Base-by-base conservation (phyloP, 768 basidiomycete genomes). In the Dioszegia hungarica region DNA sequence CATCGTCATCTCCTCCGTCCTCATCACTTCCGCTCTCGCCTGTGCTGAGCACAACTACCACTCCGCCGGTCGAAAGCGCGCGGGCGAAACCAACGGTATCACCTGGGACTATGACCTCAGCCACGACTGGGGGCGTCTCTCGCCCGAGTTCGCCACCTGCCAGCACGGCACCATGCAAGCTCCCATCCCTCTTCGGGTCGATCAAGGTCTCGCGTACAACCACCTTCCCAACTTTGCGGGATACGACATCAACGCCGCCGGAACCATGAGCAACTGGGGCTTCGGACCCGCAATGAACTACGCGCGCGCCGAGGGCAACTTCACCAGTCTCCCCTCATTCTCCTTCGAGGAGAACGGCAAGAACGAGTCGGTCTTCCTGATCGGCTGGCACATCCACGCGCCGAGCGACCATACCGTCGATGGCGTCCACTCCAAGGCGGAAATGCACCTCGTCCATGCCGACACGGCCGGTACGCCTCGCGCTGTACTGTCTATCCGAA, bases 321-420 rank as follows among this genome's bases (percentile, higher is more conserved):
- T 46, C 34, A 56, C 63, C 19, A 43, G 31, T 22, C 37, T 65
- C 9, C 63, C 63, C 1, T 25, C 40, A 1, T 56, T 65, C 25
- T 58, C 63, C n/a, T 65, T 61, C 41, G 60, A 65, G n/a, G 63
- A 65, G n/a, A 53, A 54, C 9, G 63, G 63, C 2, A 14, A 20
- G 34, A 59, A 59, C 50, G 57, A 61, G 60, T 56, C 63, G 12
- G 63, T 65, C 15, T 56, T 58, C 53, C 48, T 64, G 45, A 45
- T 51, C 43, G 63, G 63, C 6, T 64, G 56, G 56, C 59, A 61
- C 34, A 58, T 64, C 24, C 63, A 64, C 38, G 50, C 59, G 1
- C 63, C 63, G 17, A 56, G 54, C 1, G 59, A 64, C 39, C 63
- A 64, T 38, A 44, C 52, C 1, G 59, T 64, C 20, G 55, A 58